Evolutionary conservation across 495 filamentous ascomycete species (phyloP), one percentile per base, ranked within the genome.

Genomic region (Penicillium simplicissimum): DNA sequence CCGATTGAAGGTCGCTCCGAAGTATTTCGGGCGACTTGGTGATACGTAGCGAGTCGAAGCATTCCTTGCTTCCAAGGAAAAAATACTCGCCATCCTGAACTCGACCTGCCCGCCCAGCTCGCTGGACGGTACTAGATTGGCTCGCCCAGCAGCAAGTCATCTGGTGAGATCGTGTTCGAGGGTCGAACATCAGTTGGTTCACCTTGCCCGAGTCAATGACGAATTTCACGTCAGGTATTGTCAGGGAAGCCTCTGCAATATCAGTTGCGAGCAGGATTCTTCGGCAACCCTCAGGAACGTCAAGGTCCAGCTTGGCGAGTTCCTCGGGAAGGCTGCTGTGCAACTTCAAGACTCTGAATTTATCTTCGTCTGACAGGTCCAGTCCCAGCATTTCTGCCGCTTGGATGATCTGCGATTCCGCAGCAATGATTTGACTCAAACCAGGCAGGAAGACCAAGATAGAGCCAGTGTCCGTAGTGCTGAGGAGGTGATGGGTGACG

Each of bases 171-270:
- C 77, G 75, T 28, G 72, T 66, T 14, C 57, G 61, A 52, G 79
- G 74, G 57, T 85, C 77, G 55, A 82, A 85, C 43, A 80, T 72
- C 31, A 78, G 78, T 55, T 82, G 79, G 51, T 84, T 75, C 36
- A 79, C 66, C 62, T 84, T 85, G 21, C 84, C 85, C 15, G 76
- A 71, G 60, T 87, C 85, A 33, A 87, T 71, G 17, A 87, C 84
- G 60, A 78, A 82, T 57, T 77, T 75, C 31, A 87, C 82, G 58
- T 87, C 85, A 10, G 84, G 80, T 40, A 87, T 81, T 3, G 85
- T 87, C 33, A 87, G 66, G 5, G 84, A 86, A 0, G 85, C 86
- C 64, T 87, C 85, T 3, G 84, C 84, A 54, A 87, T 82, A 62
- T 87, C 85, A 0, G 85, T 87, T 11, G 84, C 74, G 11, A 87